Evolutionary conservation across 129 eudicot genomes (phyloP).

Genomic region (Silybum marianum): DNA sequence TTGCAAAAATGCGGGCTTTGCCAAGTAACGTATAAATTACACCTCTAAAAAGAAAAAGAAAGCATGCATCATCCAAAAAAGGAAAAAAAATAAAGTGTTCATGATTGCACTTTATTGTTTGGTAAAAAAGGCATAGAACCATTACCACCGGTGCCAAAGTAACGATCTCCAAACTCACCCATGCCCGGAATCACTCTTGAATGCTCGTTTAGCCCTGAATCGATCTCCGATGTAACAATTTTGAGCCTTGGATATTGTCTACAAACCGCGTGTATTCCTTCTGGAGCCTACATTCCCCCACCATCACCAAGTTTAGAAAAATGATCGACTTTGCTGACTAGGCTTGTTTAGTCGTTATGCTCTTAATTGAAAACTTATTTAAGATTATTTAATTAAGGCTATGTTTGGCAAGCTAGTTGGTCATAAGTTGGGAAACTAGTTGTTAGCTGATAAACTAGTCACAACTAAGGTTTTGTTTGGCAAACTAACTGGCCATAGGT

Average conservation of each 20-base stretch:
- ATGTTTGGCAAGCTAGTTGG: too few species aligned
- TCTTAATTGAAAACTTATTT: background rate
- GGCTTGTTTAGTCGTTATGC: background rate
- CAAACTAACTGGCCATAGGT: background rate
- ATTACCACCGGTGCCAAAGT: constrained; percentile 69
- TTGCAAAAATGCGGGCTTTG: background rate
- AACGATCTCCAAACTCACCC: constrained; percentile 97
- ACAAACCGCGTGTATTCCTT: constrained; percentile 79
- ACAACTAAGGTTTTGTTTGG: too few species aligned
- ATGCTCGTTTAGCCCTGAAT: constrained; percentile 53
- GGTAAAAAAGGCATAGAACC: constrained; percentile 24
- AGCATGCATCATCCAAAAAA: background rate
- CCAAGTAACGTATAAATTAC: background rate
- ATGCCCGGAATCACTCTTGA: constrained; percentile 82
- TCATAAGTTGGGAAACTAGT: too few species aligned
- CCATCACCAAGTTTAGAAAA: background rate
- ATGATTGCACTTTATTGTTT: constrained; percentile 7
- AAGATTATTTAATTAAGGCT: background rate
- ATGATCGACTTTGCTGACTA: background rate
- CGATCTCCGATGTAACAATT: constrained; percentile 91
- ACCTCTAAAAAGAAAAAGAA: background rate
- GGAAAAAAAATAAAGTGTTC: background rate
- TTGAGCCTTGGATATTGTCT: constrained; percentile 72
- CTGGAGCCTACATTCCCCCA: constrained; percentile 65
- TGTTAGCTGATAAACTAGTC: too few species aligned